Percentiles rank a stretch among this genome's conserved stretches.
These are phyloP conservation scores for Conoideocrella luteorostrata DNA, from an alignment of 2,329 filamentous ascomycete genomes.

Conservation along the genomic window DNA sequence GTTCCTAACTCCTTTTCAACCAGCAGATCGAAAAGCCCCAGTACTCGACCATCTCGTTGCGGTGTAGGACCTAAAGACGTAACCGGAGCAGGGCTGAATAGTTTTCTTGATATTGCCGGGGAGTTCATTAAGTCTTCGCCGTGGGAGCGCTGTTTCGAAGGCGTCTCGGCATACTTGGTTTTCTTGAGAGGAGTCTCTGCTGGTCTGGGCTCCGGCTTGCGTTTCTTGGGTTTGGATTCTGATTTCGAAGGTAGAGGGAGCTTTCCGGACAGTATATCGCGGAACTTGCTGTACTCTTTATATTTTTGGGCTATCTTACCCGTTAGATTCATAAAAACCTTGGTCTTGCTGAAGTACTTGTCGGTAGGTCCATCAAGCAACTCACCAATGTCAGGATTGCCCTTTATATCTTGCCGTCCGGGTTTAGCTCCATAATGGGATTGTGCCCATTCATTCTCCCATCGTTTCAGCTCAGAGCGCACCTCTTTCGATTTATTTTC, in stretches of 20 bases:
- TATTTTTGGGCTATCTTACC: constrained; percentile 58
- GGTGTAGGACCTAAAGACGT: constrained; percentile 70
- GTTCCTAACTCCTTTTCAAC: constrained; percentile 42
- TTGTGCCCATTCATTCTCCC: constrained; percentile 63
- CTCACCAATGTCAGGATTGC: constrained; percentile 63
- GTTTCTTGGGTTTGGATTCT: constrained; percentile 29
- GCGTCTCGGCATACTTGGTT: constrained; percentile 39
- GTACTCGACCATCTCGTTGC: constrained; percentile 68
- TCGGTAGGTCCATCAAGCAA: no score
- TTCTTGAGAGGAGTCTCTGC: constrained; percentile 47
- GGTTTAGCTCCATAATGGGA: constrained; percentile 63
- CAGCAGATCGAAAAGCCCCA: constrained; percentile 71
- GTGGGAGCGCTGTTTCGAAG: constrained; percentile 33
- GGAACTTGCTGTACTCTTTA: constrained; percentile 65
- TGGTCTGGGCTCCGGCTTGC: constrained; percentile 28
- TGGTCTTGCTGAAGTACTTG: no score
- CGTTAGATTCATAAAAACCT: no score
- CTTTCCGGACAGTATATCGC: constrained; percentile 53
- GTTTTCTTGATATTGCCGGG: constrained; percentile 49
- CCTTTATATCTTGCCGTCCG: constrained; percentile 68
- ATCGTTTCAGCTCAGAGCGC: constrained; percentile 65
- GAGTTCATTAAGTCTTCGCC: constrained; percentile 44
- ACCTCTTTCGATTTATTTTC: constrained; percentile 47
- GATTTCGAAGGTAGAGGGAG: constrained; percentile 29
- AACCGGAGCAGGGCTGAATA: constrained; percentile 54